A percentile compares a stretch with the other conserved stretches of the same genome.
Evolutionary conservation across 768 basidiomycete species (phyloP).

Genomic region (Solioccasus polychromus): DNA sequence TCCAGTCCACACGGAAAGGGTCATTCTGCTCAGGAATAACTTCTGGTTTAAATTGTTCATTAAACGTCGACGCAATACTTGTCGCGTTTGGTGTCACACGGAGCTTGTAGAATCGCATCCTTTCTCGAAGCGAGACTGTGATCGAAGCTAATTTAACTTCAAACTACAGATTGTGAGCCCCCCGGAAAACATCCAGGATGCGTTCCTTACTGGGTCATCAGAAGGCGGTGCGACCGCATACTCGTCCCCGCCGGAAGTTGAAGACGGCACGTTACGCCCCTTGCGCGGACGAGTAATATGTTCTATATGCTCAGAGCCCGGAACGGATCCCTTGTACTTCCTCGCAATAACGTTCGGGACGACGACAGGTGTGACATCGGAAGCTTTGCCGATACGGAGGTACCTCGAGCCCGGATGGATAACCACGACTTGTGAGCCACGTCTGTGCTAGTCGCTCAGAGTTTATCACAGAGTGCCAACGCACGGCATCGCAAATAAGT

Average conservation of each 20-base stretch:
- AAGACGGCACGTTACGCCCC: conserved; percentile 23
- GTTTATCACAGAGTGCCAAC: conserved; percentile 19
- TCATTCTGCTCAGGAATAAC: conserved; percentile 85
- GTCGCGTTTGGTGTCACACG: conserved; percentile 70
- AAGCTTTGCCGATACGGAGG: conserved; percentile 72
- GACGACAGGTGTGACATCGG: conserved; percentile 67
- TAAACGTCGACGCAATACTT: conserved; percentile 71
- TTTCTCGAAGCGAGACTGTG: conserved; percentile 67
- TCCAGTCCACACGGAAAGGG: conserved; percentile 83
- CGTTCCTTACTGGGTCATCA: conserved; percentile 59
- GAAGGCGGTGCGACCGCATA: conserved; percentile 44
- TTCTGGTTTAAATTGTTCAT: conserved; percentile 81
- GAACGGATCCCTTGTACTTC: conserved; percentile 47
- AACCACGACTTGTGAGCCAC: conserved; percentile 75
- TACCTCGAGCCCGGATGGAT: conserved; percentile 78
- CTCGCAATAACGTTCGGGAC: conserved; percentile 75
- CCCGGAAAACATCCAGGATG: background rate
- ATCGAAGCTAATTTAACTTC: conserved; percentile 74
- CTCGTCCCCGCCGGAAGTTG: conserved; percentile 43
- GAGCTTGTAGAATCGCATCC: conserved; percentile 86
- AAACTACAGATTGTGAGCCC: conserved; percentile 45
- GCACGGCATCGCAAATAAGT: conserved; percentile 4
- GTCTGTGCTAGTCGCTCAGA: conserved; percentile 42
- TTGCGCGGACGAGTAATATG: conserved; percentile 56
- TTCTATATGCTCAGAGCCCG: conserved; percentile 43